Percentiles rank a stretch among this genome's conserved stretches.
These are phyloP conservation scores for Camelina hispida DNA, from an alignment of 345 rosid species.

Conservation along the genomic window DNA sequence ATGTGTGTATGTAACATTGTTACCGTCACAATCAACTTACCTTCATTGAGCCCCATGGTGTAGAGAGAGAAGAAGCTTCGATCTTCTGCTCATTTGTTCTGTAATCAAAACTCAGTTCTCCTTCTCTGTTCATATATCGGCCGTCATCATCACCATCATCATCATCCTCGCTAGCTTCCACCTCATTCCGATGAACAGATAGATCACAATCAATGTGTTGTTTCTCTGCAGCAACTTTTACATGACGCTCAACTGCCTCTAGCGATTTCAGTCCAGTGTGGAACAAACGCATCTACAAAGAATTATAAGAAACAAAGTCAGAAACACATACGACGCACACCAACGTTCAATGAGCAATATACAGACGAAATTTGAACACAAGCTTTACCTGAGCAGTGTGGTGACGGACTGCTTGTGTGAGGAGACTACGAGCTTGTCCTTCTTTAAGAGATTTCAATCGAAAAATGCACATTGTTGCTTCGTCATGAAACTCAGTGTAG, in stretches of 20 bases:
- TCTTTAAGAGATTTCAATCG: conserved; percentile 92
- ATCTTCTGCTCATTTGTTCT: conserved; percentile 55
- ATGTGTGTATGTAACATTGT: neutral
- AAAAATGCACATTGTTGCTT: conserved; percentile 83
- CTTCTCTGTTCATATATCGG: conserved; percentile 53
- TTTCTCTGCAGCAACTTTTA: conserved; percentile 66
- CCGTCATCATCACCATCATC: conserved; percentile 58
- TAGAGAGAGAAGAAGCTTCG: conserved; percentile 49
- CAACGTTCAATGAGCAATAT: conserved; percentile 3
- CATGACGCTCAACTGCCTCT: conserved; percentile 72
- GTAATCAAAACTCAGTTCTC: conserved; percentile 87
- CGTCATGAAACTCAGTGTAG: conserved; percentile 74
- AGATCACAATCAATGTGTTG: conserved; percentile 91
- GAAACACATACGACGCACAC: conserved; percentile 13
- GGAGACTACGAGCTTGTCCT: conserved; percentile 90
- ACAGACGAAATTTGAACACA: neutral
- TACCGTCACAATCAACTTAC: conserved; percentile 46
- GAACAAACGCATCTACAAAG: conserved; percentile 81
- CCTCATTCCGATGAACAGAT: conserved; percentile 65
- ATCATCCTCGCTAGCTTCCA: conserved; percentile 60
- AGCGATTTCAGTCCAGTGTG: conserved; percentile 81
- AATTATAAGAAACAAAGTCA: conserved; percentile 26
- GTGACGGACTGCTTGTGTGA: conserved; percentile 93
- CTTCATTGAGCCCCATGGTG: conserved; percentile 67
- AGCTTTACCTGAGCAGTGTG: conserved; percentile 93